A percentile compares a stretch with the other conserved stretches of the same genome.
These are phyloP conservation scores for Coemansia aciculifera DNA, from an alignment of 192 early-diverging fungal species.

Conservation along the genomic window DNA sequence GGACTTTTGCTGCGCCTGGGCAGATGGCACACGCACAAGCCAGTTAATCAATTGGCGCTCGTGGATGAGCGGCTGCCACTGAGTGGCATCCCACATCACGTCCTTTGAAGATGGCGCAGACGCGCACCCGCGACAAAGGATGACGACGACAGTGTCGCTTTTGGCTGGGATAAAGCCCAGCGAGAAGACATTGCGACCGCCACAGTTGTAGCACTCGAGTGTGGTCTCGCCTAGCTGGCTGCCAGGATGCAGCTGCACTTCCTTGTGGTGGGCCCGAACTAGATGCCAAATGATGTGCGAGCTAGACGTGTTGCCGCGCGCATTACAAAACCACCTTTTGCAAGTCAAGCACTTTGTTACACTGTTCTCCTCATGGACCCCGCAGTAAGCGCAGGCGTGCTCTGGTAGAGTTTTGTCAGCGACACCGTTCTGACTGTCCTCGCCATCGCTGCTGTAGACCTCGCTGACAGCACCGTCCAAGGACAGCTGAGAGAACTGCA, in stretches of 20 bases:
- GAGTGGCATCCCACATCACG: constrained; percentile 92
- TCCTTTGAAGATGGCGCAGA: constrained; percentile 87
- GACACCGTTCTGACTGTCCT: constrained; percentile 54
- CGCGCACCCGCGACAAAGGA: constrained; percentile 94
- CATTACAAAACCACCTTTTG: constrained; percentile 97
- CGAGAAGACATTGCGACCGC: constrained; percentile 90
- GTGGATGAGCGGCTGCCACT: constrained; percentile 96
- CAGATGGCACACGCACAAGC: constrained; percentile 89
- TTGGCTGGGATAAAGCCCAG: constrained; percentile 99
- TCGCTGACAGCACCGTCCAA: constrained; percentile 18
- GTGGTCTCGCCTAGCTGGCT: constrained; percentile 90
- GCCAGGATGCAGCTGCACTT: constrained; percentile 91
- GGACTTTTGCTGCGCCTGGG: constrained; percentile 80
- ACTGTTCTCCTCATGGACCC: constrained; percentile 80
- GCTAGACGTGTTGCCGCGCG: constrained; percentile 82
- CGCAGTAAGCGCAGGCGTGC: constrained; percentile 93
- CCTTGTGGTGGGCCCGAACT: constrained; percentile 90
- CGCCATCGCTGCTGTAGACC: constrained; percentile 46
- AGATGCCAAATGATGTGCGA: constrained; percentile 96
- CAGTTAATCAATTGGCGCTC: constrained; percentile 93
- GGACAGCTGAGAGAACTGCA: constrained; percentile 38
- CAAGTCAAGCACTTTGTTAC: constrained; percentile 94
- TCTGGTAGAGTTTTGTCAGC: constrained; percentile 63
- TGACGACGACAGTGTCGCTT: constrained; percentile 94
- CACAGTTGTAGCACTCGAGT: constrained; percentile 98